phyloP scores from a whole-genome alignment of 805 yeast species.

The Candida alai region DNA sequence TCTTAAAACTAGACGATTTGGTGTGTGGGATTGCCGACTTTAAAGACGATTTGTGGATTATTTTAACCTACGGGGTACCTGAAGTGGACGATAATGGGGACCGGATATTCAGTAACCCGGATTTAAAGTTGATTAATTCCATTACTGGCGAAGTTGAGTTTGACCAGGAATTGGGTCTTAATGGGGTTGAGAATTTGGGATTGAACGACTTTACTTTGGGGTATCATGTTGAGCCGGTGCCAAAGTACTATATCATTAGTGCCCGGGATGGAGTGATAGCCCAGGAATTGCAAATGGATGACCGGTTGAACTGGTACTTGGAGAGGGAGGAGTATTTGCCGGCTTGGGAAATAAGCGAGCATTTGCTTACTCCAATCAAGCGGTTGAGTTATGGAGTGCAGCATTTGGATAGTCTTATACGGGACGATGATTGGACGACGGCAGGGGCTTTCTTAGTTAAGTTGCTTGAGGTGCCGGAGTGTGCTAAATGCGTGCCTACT shows the following conservation, averaged over 20 bases:
- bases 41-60: constrained; percentile 64
- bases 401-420: constrained; percentile 44
- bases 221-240: constrained; percentile 40
- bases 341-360: constrained; percentile 78
- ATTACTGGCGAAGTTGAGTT: constrained; percentile 66
- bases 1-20: constrained; percentile 44
- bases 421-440: constrained; percentile 47
- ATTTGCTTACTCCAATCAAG: constrained; percentile 46
- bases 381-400: constrained; percentile 59
- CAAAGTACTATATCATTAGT: constrained; percentile 64
- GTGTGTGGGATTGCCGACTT: constrained; percentile 79
- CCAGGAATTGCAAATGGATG: constrained; percentile 63
- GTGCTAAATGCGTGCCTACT: too few relatives aligned
- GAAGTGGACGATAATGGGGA: constrained; percentile 16
- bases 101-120: constrained; percentile 53
- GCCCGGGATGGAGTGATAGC: constrained; percentile 81
- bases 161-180: constrained; percentile 73
- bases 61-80: constrained; percentile 50
- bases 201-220: constrained; percentile 77
- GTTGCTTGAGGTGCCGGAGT: constrained; percentile 17
- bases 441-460: constrained; percentile 48
- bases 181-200: constrained; percentile 55
- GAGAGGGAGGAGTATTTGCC: constrained; percentile 50
- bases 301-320: constrained; percentile 70
- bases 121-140: constrained; percentile 64